phyloP scores from a whole-genome alignment of 73 alveolate genomes.

The Tetrahymena thermophila region DNA sequence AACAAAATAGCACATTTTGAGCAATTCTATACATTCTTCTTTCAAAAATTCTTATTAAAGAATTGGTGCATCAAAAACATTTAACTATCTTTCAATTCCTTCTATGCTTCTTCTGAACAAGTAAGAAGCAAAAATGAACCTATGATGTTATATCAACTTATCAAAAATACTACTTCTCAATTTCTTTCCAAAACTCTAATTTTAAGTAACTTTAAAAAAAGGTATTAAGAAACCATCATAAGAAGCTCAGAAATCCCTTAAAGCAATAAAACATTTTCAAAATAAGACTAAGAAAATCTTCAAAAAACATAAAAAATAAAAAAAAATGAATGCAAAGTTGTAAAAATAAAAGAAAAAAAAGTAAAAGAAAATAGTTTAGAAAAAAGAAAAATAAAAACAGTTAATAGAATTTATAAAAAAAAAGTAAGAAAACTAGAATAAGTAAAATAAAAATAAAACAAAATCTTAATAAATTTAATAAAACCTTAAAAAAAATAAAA shows the following conservation, averaged over 20 bases:
- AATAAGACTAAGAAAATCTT: neutral
- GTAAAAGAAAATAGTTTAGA: too few species aligned
- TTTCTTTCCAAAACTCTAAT: too few species aligned
- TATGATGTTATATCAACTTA: neutral
- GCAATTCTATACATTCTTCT: neutral
- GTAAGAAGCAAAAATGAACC: neutral
- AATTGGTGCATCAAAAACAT: neutral
- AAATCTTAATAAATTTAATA: too few species aligned
- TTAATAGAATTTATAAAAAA: too few species aligned
- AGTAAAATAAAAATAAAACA: too few species aligned
- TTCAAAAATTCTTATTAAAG: neutral
- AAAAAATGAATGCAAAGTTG: too few species aligned
- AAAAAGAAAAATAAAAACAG: too few species aligned
- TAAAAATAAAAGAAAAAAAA: too few species aligned
- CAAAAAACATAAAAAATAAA: neutral
- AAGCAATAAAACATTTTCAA: neutral
- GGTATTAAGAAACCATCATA: neutral
- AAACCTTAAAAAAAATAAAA: too few species aligned
- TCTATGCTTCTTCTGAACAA: neutral
- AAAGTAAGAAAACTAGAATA: too few species aligned
- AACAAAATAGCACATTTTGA: neutral
- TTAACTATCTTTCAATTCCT: neutral
- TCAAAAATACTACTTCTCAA: neutral
- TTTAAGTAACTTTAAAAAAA: neutral
- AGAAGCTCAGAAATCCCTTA: neutral